A percentile compares a stretch with the other conserved stretches of the same genome.
Evolutionary conservation across 805 yeast species (phyloP).

Genomic region (Wickerhamomyces tratensis): DNA sequence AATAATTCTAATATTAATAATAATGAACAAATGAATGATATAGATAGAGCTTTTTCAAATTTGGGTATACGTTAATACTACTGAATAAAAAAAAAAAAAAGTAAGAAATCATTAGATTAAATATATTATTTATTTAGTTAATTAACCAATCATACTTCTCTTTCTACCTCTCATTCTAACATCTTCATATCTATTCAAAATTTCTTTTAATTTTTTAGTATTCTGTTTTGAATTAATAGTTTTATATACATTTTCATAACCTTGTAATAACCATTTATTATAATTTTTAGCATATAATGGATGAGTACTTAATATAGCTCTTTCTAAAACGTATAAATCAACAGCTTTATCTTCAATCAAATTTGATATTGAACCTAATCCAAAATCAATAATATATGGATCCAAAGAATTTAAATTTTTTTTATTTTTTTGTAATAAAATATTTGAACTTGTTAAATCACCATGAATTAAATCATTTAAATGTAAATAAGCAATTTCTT

Average conservation of each 20-base stretch:
- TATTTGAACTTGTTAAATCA: constrained; percentile 86
- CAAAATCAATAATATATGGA: constrained; percentile 83
- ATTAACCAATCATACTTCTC: constrained; percentile 83
- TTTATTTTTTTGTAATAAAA: constrained; percentile 37
- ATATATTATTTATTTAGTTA: no score
- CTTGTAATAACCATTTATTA: constrained; percentile 62
- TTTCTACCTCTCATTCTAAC: constrained; percentile 91
- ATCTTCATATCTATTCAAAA: constrained; percentile 59
- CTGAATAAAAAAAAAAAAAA: no score
- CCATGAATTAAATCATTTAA: constrained; percentile 80
- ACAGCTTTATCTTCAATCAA: constrained; percentile 92
- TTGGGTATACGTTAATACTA: not conserved
- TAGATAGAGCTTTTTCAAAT: constrained; percentile 15
- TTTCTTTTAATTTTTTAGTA: constrained; percentile 33
- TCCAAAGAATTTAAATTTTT: constrained; percentile 13
- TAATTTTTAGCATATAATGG: constrained; percentile 60
- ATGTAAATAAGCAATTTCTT: constrained; percentile 63
- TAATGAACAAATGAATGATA: constrained; percentile 4
- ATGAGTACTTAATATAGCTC: constrained; percentile 89
- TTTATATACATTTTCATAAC: constrained; percentile 30
- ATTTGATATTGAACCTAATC: constrained; percentile 68
- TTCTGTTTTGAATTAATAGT: no score
- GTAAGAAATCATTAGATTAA: no score
- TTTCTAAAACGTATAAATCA: constrained; percentile 87
- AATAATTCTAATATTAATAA: not conserved